A percentile compares a stretch with the other conserved stretches of the same genome.
Conservation (phyloP, 2,329 filamentous ascomycete genomes). For the Diaporthe aspalathi region DNA sequence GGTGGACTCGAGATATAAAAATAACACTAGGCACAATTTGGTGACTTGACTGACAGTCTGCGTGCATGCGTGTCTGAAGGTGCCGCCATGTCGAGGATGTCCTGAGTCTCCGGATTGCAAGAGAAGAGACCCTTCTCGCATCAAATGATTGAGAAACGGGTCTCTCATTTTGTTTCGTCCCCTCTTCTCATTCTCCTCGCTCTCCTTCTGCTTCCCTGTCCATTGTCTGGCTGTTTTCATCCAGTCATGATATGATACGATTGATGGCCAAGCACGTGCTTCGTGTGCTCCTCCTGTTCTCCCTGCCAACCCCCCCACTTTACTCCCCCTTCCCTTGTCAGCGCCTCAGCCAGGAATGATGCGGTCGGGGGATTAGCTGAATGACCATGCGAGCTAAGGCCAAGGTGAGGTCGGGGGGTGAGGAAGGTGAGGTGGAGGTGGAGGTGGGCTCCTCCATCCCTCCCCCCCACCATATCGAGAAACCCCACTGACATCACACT, state of each 20-base stretch:
- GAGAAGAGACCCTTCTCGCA: slow-evolving; percentile 26
- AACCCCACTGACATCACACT: slow-evolving; percentile 24
- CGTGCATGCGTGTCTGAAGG: background rate
- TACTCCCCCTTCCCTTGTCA: background rate
- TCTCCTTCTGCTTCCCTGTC: background rate
- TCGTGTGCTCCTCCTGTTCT: too few species aligned
- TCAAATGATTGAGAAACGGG: slow-evolving; percentile 7
- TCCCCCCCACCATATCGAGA: background rate
- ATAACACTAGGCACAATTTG: slow-evolving; percentile 20
- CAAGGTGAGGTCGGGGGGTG: background rate
- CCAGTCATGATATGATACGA: background rate
- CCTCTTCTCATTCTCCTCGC: too few species aligned
- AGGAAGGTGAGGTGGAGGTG: background rate
- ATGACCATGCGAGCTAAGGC: background rate
- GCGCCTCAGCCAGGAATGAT: slow-evolving; percentile 11
- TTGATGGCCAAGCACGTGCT: background rate
- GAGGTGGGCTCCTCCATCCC: background rate
- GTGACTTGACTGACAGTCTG: background rate
- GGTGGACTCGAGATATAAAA: slow-evolving; percentile 17
- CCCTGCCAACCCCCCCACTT: background rate
- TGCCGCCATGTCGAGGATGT: slow-evolving; percentile 8
- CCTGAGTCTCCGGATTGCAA: slow-evolving; percentile 5
- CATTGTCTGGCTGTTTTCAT: background rate
- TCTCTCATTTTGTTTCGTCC: slow-evolving; percentile 5
- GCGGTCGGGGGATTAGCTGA: background rate